Conservation (phyloP, 768 basidiomycete species). For the Gyrodon lividus region DNA sequence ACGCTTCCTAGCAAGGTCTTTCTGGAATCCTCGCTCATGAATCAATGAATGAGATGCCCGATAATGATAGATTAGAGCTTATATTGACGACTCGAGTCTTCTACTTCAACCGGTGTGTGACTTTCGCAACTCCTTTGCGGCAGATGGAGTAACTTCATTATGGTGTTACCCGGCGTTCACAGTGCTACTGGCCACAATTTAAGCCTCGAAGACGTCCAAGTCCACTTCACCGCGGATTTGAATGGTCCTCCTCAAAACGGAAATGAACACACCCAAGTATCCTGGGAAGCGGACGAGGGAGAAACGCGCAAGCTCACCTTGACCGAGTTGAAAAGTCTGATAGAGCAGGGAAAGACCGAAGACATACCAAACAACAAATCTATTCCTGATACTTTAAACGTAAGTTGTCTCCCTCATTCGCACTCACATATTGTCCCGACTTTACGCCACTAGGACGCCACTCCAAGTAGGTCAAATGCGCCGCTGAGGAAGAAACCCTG, state of each 20-base stretch:
- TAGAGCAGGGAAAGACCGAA: slow-evolving; percentile 68
- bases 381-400: slow-evolving; percentile 68
- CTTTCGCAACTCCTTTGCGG: slow-evolving; percentile 22
- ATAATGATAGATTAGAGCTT: slow-evolving; percentile 45
- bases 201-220: slow-evolving; percentile 28
- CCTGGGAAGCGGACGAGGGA: slow-evolving; percentile 8
- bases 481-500: slow-evolving; percentile 64
- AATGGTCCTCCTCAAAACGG: slow-evolving; percentile 14
- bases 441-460: slow-evolving; percentile 41
- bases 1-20: slow-evolving; percentile 57
- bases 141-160: slow-evolving; percentile 26
- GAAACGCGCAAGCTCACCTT: slow-evolving; percentile 58
- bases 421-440: not conserved
- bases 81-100: slow-evolving; percentile 59
- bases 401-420: slow-evolving; percentile 32
- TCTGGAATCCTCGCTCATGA: slow-evolving; percentile 50
- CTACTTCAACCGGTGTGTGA: slow-evolving; percentile 64
- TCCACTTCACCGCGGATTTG: slow-evolving; percentile 12
- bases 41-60: slow-evolving; percentile 33
- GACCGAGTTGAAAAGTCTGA: slow-evolving; percentile 64
- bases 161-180: slow-evolving; percentile 11
- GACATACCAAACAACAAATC: slow-evolving; percentile 77
- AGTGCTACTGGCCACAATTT: slow-evolving; percentile 33
- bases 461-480: slow-evolving; percentile 56
- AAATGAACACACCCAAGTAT: slow-evolving; percentile 15